phyloP scores from a whole-genome alignment of 305 asterid genomes.

The Fraxinus albicans region DNA sequence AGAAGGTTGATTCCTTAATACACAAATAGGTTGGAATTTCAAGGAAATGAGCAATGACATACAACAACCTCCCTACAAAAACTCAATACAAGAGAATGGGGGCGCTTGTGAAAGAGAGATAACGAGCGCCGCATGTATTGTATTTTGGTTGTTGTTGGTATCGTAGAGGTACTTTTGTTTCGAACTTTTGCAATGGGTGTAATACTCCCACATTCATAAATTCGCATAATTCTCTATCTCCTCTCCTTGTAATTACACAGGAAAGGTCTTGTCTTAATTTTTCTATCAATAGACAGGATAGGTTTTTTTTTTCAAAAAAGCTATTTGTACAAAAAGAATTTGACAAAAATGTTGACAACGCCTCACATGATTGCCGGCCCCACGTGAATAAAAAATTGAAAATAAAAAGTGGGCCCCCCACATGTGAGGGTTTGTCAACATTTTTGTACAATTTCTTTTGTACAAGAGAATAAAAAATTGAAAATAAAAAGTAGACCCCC shows the following conservation, averaged over 20 bases:
- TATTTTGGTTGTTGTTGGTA: background rate
- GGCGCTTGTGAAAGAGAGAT: background rate
- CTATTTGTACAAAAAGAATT: no score
- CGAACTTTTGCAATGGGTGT: background rate
- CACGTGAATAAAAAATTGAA: no score
- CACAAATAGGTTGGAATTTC: background rate
- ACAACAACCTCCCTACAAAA: background rate
- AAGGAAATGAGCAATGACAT: background rate
- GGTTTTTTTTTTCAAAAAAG: background rate
- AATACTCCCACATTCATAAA: background rate
- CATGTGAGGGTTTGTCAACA: no score
- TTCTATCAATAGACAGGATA: background rate
- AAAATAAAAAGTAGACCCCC: no score
- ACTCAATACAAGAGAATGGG: background rate
- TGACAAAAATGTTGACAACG: no score
- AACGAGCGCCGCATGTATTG: background rate
- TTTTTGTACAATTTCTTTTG: no score
- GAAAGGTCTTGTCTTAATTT: background rate
- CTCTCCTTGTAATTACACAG: background rate
- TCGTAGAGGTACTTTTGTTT: background rate
- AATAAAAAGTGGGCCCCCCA: no score
- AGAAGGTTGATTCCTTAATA: background rate
- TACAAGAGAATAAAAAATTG: no score
- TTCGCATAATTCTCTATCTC: background rate
- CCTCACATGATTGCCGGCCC: no score